Conservation (phyloP, 1,284 basidiomycete genomes). For the Austroboletus niveus region DNA sequence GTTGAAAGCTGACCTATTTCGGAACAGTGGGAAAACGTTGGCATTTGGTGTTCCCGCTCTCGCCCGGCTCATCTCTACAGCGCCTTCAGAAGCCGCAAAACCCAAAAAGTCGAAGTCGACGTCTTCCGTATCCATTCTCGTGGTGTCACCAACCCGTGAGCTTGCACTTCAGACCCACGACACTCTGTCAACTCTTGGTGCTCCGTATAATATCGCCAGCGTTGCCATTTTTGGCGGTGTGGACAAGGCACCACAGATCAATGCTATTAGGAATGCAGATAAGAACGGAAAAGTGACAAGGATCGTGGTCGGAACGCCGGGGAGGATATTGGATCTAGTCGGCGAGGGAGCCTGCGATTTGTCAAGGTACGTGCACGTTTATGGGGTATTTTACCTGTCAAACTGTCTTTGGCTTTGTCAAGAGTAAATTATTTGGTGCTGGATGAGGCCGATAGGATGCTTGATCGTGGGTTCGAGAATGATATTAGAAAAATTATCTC, state of each 20-base stretch:
- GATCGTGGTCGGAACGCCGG: constrained; percentile 84
- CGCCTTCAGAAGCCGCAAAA: constrained; percentile 16
- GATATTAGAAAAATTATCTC: constrained; percentile 94
- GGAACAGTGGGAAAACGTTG: constrained; percentile 86
- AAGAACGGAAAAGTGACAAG: constrained; percentile 52
- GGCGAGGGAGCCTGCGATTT: constrained; percentile 84
- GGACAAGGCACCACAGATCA: constrained; percentile 81
- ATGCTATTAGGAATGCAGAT: constrained; percentile 50
- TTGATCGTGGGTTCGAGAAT: constrained; percentile 98
- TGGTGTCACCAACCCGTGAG: constrained; percentile 93
- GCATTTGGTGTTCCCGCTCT: constrained; percentile 94
- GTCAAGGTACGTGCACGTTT: constrained; percentile 50
- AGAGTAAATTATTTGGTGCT: constrained; percentile 91
- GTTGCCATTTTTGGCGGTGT: constrained; percentile 94
- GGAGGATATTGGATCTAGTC: constrained; percentile 88
- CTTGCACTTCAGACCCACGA: constrained; percentile 94
- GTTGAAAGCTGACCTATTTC: constrained; percentile 2
- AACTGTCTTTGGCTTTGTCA: neutral
- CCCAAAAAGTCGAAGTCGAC: constrained; percentile 36
- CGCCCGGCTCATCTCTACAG: constrained; percentile 55
- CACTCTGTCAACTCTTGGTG: constrained; percentile 77
- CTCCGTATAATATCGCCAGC: constrained; percentile 49
- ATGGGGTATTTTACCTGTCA: neutral
- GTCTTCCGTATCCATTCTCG: constrained; percentile 67
- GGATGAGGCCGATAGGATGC: constrained; percentile 98